phyloP scores from a whole-genome alignment of 768 basidiomycete species.

The Phanerochaete carnosa region DNA sequence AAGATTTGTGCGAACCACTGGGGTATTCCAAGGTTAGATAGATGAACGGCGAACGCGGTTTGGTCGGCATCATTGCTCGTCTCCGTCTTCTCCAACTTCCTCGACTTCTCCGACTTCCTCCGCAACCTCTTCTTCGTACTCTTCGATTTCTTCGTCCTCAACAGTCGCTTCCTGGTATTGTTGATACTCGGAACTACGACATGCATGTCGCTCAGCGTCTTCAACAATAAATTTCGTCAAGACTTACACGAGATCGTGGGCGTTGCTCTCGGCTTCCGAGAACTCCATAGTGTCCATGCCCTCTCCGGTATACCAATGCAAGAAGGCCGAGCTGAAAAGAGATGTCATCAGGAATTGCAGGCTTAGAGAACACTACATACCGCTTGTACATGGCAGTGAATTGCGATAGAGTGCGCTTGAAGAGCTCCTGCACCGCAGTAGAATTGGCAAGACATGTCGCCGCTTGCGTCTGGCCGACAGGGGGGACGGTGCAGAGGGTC shows the following conservation, averaged over 20 bases:
- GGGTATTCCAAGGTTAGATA: too few species aligned
- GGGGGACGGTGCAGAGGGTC: slow-evolving; percentile 78
- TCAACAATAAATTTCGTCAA: neutral
- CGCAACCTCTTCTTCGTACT: slow-evolving; percentile 21
- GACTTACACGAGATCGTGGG: slow-evolving; percentile 74
- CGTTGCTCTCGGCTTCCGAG: slow-evolving; percentile 84
- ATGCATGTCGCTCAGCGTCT: slow-evolving; percentile 5
- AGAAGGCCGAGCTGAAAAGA: slow-evolving; percentile 53
- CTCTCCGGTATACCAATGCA: slow-evolving; percentile 88
- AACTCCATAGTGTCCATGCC: slow-evolving; percentile 91
- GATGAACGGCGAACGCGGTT: neutral
- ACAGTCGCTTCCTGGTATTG: slow-evolving; percentile 66
- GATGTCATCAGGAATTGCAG: neutral
- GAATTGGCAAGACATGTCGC: slow-evolving; percentile 75
- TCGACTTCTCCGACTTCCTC: slow-evolving; percentile 26
- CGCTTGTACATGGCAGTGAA: slow-evolving; percentile 82
- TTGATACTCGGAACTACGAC: slow-evolving; percentile 81
- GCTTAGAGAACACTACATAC: neutral
- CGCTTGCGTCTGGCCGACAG: slow-evolving; percentile 73
- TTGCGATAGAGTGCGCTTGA: slow-evolving; percentile 71
- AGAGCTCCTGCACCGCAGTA: slow-evolving; percentile 82
- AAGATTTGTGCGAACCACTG: neutral
- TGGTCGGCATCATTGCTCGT: slow-evolving; percentile 27
- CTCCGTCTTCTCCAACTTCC: slow-evolving; percentile 3
- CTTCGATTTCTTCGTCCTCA: slow-evolving; percentile 41